These are phyloP conservation scores for Jasminum sambac DNA, from an alignment of 257 asterid species.

Conservation along the genomic window DNA sequence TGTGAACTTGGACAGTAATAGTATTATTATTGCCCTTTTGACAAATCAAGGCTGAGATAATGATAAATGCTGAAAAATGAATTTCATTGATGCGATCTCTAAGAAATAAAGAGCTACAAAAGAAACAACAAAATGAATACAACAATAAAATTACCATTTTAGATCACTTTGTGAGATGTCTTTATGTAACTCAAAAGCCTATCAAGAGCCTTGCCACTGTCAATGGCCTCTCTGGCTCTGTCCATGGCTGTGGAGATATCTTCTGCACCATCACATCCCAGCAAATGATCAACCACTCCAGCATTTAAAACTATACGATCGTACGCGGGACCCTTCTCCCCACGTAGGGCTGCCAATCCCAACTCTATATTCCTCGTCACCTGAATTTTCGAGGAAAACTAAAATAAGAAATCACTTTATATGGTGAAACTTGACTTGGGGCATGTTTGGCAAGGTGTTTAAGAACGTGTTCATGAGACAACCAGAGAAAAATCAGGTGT, in stretches of 20 bases:
- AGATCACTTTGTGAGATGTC: constrained; percentile 52
- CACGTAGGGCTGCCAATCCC: constrained; percentile 83
- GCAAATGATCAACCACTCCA: constrained; percentile 89
- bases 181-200: constrained; percentile 72
- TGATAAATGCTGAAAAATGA: not conserved
- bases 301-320: constrained; percentile 88
- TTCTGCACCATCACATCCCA: constrained; percentile 91
- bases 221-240: constrained; percentile 92
- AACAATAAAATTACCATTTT: not conserved
- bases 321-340: constrained; percentile 87
- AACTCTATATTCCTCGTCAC: constrained; percentile 74
- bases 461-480: not conserved
- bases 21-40: too few relatives aligned
- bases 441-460: too few relatives aligned
- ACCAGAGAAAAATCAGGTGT: not conserved
- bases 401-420: not conserved
- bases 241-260: constrained; percentile 66
- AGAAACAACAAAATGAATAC: not conserved
- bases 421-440: too few relatives aligned
- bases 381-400: constrained; percentile 32
- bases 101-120: not conserved
- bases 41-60: not conserved
- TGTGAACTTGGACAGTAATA: too few relatives aligned
- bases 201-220: constrained; percentile 77
- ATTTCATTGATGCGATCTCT: not conserved